Evolutionary conservation across 345 rosid species (phyloP).

Genomic region (Heritiera fomes): DNA sequence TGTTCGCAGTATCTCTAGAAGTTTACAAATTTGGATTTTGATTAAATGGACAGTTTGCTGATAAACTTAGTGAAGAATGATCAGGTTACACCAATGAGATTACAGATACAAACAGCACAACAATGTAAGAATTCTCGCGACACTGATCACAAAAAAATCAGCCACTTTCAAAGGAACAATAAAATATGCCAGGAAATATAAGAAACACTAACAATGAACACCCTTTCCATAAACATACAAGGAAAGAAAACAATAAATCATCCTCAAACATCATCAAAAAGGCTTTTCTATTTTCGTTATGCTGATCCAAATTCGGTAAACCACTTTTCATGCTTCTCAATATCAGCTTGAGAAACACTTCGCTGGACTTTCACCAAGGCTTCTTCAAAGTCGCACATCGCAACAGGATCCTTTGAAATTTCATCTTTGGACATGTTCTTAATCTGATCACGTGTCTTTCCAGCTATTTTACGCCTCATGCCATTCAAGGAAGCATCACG

Average conservation of each 20-base stretch:
- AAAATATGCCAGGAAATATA: background rate
- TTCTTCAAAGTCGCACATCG: slow-evolving; percentile 99
- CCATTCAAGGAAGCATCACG: slow-evolving; percentile 98
- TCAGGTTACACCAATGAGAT: slow-evolving; percentile 16
- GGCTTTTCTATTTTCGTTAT: slow-evolving; percentile 26
- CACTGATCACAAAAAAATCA: background rate
- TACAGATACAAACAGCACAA: slow-evolving; percentile 19
- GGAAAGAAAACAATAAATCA: background rate
- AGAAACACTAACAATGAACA: background rate
- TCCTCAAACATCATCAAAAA: background rate
- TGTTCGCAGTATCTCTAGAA: background rate
- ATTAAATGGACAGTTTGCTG: background rate
- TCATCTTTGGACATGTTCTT: slow-evolving; percentile 99
- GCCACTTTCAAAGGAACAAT: background rate
- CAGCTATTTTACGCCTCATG: slow-evolving; percentile 99
- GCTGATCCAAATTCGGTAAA: slow-evolving; percentile 94
- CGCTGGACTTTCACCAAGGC: slow-evolving; percentile 90
- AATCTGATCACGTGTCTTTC: slow-evolving; percentile 96
- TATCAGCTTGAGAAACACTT: slow-evolving; percentile 90
- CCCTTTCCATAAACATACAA: slow-evolving; percentile 2
- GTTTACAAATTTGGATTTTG: background rate
- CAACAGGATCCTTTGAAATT: slow-evolving; percentile 95
- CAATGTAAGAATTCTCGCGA: background rate
- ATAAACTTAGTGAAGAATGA: background rate
- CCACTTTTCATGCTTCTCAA: slow-evolving; percentile 98